Evolutionary conservation across 2,329 filamentous ascomycete genomes (phyloP).

Genomic region (Ambrosiella beaveri): DNA sequence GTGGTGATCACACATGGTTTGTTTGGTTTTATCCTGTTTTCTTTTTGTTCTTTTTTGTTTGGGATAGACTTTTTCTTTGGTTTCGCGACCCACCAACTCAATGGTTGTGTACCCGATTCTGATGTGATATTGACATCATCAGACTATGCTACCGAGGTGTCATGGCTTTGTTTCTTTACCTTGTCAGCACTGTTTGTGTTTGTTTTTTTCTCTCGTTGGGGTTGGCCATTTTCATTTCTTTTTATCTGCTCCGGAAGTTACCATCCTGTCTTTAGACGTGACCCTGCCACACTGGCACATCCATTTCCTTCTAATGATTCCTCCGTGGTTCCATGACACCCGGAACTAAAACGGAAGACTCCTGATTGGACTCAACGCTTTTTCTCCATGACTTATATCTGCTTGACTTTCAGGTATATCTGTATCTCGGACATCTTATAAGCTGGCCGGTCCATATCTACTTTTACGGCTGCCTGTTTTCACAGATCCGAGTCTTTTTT

Average conservation of each 20-base stretch:
- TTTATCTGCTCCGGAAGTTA: too few relatives aligned
- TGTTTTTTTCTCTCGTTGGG: too few relatives aligned
- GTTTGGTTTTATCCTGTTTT: constrained; percentile 17
- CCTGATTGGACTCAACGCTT: too few relatives aligned
- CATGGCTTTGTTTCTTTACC: neutral
- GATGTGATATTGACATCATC: neutral
- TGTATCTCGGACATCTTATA: neutral
- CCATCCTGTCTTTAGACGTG: too few relatives aligned
- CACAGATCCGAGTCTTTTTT: constrained; percentile 14
- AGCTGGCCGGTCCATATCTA: constrained; percentile 16
- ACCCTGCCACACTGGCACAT: too few relatives aligned
- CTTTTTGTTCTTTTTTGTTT: constrained; percentile 14
- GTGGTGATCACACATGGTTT: neutral
- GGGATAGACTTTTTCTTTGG: constrained; percentile 14
- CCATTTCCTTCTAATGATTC: too few relatives aligned
- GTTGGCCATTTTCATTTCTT: too few relatives aligned
- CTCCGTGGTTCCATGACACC: too few relatives aligned
- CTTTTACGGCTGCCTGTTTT: neutral
- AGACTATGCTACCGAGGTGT: neutral
- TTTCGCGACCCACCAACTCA: neutral
- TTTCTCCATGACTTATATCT: constrained; percentile 2
- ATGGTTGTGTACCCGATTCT: neutral
- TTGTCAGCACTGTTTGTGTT: neutral
- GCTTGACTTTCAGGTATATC: constrained; percentile 12
- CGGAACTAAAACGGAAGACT: too few relatives aligned